Percentiles rank a stretch among this genome's conserved stretches.
Conservation (phyloP, 768 basidiomycete genomes). For the Leccinum fibrillosum region DNA sequence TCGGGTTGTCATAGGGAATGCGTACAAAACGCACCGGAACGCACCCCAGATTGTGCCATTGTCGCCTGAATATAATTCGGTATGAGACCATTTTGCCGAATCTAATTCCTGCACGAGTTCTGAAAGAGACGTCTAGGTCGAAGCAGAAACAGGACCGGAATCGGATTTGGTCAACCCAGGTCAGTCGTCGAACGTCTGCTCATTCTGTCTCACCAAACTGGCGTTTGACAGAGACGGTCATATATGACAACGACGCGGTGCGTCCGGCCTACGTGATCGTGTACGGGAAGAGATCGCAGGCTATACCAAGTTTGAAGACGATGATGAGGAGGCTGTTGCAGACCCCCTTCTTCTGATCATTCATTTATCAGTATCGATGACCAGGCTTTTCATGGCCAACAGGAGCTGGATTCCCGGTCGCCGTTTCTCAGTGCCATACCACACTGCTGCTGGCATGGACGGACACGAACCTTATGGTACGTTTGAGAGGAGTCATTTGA, state of each 20-base stretch:
- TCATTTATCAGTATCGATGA: background rate
- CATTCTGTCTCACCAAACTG: background rate
- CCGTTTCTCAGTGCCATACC: background rate
- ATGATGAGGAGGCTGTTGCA: background rate
- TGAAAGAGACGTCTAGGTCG: slow-evolving; percentile 1
- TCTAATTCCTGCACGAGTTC: background rate
- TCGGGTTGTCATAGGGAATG: slow-evolving; percentile 5
- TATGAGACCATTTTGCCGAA: background rate
- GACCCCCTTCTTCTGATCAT: slow-evolving; percentile 4
- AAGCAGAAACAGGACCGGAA: slow-evolving; percentile 11
- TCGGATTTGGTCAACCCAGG: slow-evolving; percentile 16
- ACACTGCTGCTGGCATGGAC: background rate
- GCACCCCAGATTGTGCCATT: slow-evolving; percentile 11
- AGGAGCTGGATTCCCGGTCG: background rate
- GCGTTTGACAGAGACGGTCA: slow-evolving; percentile 5
- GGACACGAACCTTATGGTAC: background rate
- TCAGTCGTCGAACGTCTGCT: background rate
- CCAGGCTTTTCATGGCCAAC: background rate
- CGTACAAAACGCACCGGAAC: slow-evolving; percentile 8
- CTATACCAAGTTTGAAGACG: background rate
- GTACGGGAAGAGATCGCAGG: slow-evolving; percentile 7
- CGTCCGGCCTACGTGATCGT: slow-evolving; percentile 13
- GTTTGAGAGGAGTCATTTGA: background rate
- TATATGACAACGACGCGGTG: slow-evolving; percentile 14
- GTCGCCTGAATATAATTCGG: slow-evolving; percentile 5